Evolutionary conservation across 2,329 filamentous ascomycete species (phyloP), one percentile per base, ranked within the genome.

Genomic region (Davidsoniella eucalypti): DNA sequence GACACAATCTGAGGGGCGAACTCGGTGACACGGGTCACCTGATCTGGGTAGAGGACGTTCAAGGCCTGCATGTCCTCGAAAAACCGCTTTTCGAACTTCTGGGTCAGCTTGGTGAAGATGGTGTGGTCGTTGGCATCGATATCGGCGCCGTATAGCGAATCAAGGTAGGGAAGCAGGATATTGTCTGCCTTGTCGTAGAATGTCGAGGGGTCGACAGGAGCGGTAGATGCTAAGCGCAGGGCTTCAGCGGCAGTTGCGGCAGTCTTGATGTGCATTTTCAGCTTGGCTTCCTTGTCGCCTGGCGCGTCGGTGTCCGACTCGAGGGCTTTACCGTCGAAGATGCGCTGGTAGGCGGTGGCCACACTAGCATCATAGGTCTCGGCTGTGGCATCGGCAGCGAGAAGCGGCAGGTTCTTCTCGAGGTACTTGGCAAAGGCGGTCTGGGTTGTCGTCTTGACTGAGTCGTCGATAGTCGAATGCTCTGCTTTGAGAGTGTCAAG

Each of bases 21-120:
- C 59, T 94, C 87, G 1, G 87, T 94, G n/a, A 95, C 90, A 51
- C 88, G 72, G 0, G 87, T 94, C 23, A 94, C 69, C 33, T 83
- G 75, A 58, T 93, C 84, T 0, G 90, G 87, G 18, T 80, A 73
- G 38, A 90, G 70, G 9, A 94, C 86, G 59, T 96, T 96, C 47
- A 96, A 69, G 5, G 80, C 78, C 54, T 79, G 74, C 82, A 96
- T 88, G 59, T 96, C 90, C 52, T 84, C 78, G 61, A 84, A 83
- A 64, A 95, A 96, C 12, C 86, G 75, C n/a, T 76, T 70, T 64
- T 95, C 90, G 69, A 87, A 94, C 60, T 81, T 82, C 63, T 84
- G 75, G 0, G 90, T 94, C 25, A 96, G 73, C 55, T 84, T 79
- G 2, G 84, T 92, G 64, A 94, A 95, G 54, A 95, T 88, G 48